Evolutionary conservation across 768 basidiomycete species (phyloP).

Genomic region (Filobasidium floriforme): DNA sequence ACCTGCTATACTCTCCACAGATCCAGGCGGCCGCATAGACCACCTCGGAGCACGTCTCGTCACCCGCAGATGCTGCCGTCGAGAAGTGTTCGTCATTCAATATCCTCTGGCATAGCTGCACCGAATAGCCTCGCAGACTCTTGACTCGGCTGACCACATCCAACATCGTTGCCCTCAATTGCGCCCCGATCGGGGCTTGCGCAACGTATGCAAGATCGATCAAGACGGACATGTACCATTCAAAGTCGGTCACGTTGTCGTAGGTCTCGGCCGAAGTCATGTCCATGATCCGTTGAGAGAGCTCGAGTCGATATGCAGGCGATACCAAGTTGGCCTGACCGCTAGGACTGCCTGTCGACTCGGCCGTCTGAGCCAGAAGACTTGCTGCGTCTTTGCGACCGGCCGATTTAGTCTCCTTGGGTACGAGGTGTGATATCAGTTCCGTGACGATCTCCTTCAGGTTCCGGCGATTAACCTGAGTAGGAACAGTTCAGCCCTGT

Average conservation of each 20-base stretch:
- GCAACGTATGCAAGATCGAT: slow-evolving; percentile 85
- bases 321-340: slow-evolving; percentile 48
- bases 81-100: slow-evolving; percentile 66
- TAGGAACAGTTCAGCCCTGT: slow-evolving; percentile 13
- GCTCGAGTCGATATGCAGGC: slow-evolving; percentile 73
- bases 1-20: slow-evolving; percentile 90
- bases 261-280: slow-evolving; percentile 79
- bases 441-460: slow-evolving; percentile 85
- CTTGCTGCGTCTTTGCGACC: slow-evolving; percentile 38
- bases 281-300: slow-evolving; percentile 73
- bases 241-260: slow-evolving; percentile 81
- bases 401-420: slow-evolving; percentile 49
- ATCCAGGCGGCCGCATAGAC: slow-evolving; percentile 95
- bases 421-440: slow-evolving; percentile 75
- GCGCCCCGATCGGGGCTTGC: slow-evolving; percentile 64
- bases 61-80: slow-evolving; percentile 55
- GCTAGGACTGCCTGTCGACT: slow-evolving; percentile 27
- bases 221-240: slow-evolving; percentile 94
- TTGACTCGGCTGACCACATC: slow-evolving; percentile 78
- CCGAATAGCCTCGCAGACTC: slow-evolving; percentile 66
- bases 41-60: slow-evolving; percentile 71
- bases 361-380: slow-evolving; percentile 53
- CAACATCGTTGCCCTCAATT: slow-evolving; percentile 74
- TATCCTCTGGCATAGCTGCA: slow-evolving; percentile 73
- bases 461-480: slow-evolving; percentile 73